Percentiles rank a stretch among this genome's conserved stretches.
These are phyloP conservation scores for Lentinula guzmanii DNA, from an alignment of 768 basidiomycete species.

Conservation along the genomic window DNA sequence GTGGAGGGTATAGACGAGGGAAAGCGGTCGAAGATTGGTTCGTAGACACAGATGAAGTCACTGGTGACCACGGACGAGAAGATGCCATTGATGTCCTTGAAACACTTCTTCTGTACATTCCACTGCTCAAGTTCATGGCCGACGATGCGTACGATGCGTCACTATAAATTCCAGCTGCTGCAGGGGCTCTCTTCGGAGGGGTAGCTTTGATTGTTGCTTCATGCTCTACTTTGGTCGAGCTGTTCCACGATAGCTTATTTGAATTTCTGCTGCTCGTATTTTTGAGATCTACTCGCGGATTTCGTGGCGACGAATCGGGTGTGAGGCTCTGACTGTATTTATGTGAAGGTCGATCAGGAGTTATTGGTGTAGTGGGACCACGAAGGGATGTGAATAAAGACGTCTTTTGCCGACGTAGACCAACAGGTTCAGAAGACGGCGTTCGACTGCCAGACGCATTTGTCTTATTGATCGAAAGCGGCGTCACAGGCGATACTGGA, in stretches of 20 bases:
- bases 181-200: conserved; percentile 47
- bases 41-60: conserved; percentile 66
- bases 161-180: conserved; percentile 34
- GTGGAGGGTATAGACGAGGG: conserved; percentile 18
- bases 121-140: conserved; percentile 38
- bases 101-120: conserved; percentile 53
- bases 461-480: conserved; percentile 40
- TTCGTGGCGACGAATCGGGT: conserved; percentile 58
- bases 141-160: conserved; percentile 23
- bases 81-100: conserved; percentile 74
- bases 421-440: conserved; percentile 51
- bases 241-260: conserved; percentile 51
- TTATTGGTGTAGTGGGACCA: conserved; percentile 38
- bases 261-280: conserved; percentile 22
- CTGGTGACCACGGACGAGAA: conserved; percentile 76
- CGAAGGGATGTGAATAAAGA: conserved; percentile 53
- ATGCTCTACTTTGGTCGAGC: conserved; percentile 67
- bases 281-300: conserved; percentile 33
- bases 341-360: conserved; percentile 56
- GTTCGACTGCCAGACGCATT: conserved; percentile 21
- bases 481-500: conserved; percentile 37
- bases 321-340: conserved; percentile 69
- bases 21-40: conserved; percentile 42
- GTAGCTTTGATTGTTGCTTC: conserved; percentile 45
- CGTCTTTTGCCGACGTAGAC: conserved; percentile 51